Evolutionary conservation across 2,329 filamentous ascomycete genomes (phyloP), one percentile per base, ranked within the genome.

Genomic region (Penicillium sp.): DNA sequence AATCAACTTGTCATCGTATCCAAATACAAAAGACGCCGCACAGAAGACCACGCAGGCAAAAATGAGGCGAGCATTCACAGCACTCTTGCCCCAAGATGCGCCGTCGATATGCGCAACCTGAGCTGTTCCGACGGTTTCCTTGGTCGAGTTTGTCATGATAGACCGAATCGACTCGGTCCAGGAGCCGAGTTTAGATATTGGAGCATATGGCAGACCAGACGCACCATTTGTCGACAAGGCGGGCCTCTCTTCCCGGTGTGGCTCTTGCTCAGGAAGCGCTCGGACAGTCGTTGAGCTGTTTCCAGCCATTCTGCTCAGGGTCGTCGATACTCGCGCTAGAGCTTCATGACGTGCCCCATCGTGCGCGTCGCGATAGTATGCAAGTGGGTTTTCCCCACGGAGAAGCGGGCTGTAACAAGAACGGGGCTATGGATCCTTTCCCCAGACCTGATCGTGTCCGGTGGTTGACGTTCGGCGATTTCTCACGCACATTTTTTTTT

Each of bases 1-100:
- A 5, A 66, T 66, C 32, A 66, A 50, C 36, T 66, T 66, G 50
- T 66, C 62, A 29, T 66, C 62, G 32, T 61, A 66, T 3, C 63
- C 63, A 39, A 66, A 66, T n/a, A 66, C 45, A 34, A 66, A 64
- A 7, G 63, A 64, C 1, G 63, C 62, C 4, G 63, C 60, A 9
- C 60, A 59, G 45, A 65, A 64, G 6, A 62, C 54, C 11, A 55
- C 45, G 46, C 64, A 66, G 3, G 56, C 55, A 7, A 65, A 51
- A 9, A 66, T 48, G 25, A 66, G 49, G 8, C 55, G 53, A 7
- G 46, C 25, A 50, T 66, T 66, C 42, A 64, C 47, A 5, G 57
- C 52, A 7, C 52, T 39, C 42, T 60, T 55, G 9, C 52, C 45
- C 3, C 34, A 33, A 35, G 12, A 43, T 2, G 43, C 35, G n/a